Base-by-base conservation (phyloP, 306 rosid species). In the Comarum palustre region DNA sequence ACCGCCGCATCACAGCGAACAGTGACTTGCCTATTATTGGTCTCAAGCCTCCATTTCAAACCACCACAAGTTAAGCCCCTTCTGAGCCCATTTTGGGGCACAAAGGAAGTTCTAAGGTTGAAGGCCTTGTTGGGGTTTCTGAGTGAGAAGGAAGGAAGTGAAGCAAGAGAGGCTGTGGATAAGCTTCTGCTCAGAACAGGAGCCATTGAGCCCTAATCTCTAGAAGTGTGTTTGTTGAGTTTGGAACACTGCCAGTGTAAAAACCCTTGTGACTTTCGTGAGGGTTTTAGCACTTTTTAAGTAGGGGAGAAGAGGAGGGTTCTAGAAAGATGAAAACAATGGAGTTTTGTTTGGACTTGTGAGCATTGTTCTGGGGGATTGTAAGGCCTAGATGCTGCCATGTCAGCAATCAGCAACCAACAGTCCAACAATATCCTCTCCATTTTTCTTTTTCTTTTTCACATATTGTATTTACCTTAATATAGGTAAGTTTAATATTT, bases 1-100 rank as follows among this genome's bases (percentile, higher is more conserved):
- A 95, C 96, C 15, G 88, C 91, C 3, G 96, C 96, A 45, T 87
- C 99, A 41, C 99, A 91, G 24, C 92, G 86, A 1, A 94, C 89
- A 2, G 84, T 42, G 42, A 87, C 5, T 58, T 77, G 78, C 1
- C 71, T 77, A 29, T 73, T 75, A 38, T 50, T 82, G 61, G 80
- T 83, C 78, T 89, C 81, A 69, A 83, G 64, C 69, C 79, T 83
- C 91, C 96, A 91, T 65, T 74, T 87, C 80, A 90, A 72, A 12
- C 85, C 87, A 59, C 80, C 43, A 48, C 76, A 74, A 58, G 82
- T 69, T 25, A 77, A 77, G 10, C 81, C 81, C 42, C 79, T 87
- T 34, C 78, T 38, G 65, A 81, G 77, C 38, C 78, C 86, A 47
- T 74, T 77, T 73, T 51, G 93, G 2, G 93, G 96, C 41, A 88